Percentiles rank a stretch among this genome's conserved stretches.
Evolutionary conservation across 1,284 basidiomycete genomes (phyloP).

Genomic region (Tylopilus sp.): DNA sequence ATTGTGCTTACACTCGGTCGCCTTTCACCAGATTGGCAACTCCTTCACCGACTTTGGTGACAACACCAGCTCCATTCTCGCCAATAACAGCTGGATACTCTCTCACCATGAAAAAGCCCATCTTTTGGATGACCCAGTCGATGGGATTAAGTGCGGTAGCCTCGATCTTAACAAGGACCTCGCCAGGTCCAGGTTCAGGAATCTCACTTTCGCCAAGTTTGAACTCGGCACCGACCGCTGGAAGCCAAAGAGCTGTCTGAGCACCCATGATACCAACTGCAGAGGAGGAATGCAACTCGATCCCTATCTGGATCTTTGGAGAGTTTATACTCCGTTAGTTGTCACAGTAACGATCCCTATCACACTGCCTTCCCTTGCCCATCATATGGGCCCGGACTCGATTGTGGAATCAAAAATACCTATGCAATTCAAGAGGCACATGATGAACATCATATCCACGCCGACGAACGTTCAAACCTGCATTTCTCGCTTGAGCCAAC

Average conservation of each 20-base stretch:
- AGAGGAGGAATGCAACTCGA: not conserved
- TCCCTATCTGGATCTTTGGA: not conserved
- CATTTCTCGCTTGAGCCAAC: conserved; percentile 37
- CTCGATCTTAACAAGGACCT: conserved; percentile 29
- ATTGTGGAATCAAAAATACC: not conserved
- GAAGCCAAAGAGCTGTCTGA: conserved; percentile 30
- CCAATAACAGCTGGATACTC: conserved; percentile 29
- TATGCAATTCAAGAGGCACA: not conserved
- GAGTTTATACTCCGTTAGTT: not conserved
- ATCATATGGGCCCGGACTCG: too few relatives aligned
- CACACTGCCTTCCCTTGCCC: too few relatives aligned
- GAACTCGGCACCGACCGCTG: conserved; percentile 19
- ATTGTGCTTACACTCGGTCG: conserved; percentile 24
- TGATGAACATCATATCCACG: not conserved
- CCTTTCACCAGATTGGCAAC: conserved; percentile 27
- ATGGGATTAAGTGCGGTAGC: conserved; percentile 27
- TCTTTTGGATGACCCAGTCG: conserved; percentile 18
- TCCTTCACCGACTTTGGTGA: conserved; percentile 20
- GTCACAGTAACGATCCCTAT: not conserved
- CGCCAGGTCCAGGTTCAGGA: conserved; percentile 25
- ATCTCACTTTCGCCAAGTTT: conserved; percentile 12
- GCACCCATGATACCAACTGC: conserved; percentile 8
- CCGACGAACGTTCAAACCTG: conserved; percentile 10
- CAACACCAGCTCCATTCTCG: conserved; percentile 27
- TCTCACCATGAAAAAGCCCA: conserved; percentile 8